Base-by-base conservation (phyloP, 805 yeast species). In the Schwanniomyces occidentalis region DNA sequence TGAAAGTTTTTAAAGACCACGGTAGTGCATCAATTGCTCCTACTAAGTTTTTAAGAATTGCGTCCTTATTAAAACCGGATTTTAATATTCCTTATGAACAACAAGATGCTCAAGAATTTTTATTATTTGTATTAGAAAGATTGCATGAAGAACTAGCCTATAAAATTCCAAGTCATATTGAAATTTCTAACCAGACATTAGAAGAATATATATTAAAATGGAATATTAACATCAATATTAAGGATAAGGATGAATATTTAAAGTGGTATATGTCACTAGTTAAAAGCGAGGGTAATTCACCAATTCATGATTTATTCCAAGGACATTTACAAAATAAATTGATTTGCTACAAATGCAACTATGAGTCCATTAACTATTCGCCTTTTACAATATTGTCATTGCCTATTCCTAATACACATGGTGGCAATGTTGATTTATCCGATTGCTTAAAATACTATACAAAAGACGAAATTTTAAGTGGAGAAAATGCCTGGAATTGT, bases 401-500 rank as follows among this genome's bases (percentile, higher is more conserved):
- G 36, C 80, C 82, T 1, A 78, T 80, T 19, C 85, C 85, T 0
- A 45, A 52, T 16, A 49, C 49, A 31, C 58, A 61, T 20, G 27
- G 39, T 12, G 41, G 42, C 7, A 41, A 42, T 3, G 69, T 73
- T 10, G 65, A 72, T 32, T 55, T 85, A 35, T 77, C 82, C 29
- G 87, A 83, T 37, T 78, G 89, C 45, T 73, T 85, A 27, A 60
- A 67, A 20, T 67, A 79, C 51, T 83, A 76, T 50, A 76, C 85
- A 0, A 65, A 71, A 34, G 80, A 78, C 39, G 95, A 85, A 54
- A 67, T 79, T 3, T 58, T 85, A 33, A 64, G 69, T n/a, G 83
- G 87, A 16, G 90, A 81, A 5, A 84, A 85, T 58, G 86, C 93
- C 1, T 85, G 95, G 95, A 76, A 81, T 44, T 85, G 95, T 63